Conservation (phyloP, 371 early-diverging fungal genomes). For the Dinochytrium kinnereticum region DNA sequence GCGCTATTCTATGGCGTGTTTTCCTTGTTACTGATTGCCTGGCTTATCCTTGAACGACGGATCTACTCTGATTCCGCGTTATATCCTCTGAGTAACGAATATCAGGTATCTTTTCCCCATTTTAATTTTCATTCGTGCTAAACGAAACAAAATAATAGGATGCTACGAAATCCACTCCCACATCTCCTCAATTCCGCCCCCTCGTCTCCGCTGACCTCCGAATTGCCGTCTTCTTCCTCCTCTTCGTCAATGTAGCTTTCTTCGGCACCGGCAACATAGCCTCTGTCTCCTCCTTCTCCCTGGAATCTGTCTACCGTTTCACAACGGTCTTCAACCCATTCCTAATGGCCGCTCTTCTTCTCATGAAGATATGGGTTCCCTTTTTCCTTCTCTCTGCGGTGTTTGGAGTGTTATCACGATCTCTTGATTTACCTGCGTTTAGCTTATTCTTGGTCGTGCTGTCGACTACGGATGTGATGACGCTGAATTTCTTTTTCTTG, state of each 20-base stretch:
- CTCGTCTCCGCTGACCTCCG: conserved; percentile 69
- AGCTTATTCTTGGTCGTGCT: conserved; percentile 82
- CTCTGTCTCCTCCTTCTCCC: conserved; percentile 81
- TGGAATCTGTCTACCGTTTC: conserved; percentile 90
- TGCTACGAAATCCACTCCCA: neutral
- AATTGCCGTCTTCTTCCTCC: conserved; percentile 77
- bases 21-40: conserved; percentile 72
- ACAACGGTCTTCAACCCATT: conserved; percentile 91
- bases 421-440: conserved; percentile 80
- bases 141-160: too few species aligned
- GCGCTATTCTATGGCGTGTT: conserved; percentile 85
- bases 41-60: conserved; percentile 79
- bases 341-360: conserved; percentile 83
- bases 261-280: conserved; percentile 98
- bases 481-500: conserved; percentile 93
- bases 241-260: conserved; percentile 91
- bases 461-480: conserved; percentile 88
- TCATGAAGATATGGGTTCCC: conserved; percentile 89
- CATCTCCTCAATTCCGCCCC: conserved; percentile 7
- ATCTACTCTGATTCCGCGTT: conserved; percentile 27
- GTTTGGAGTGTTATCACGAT: conserved; percentile 74
- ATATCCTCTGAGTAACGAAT: conserved; percentile 21
- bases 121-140: too few species aligned
- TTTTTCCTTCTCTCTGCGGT: conserved; percentile 83
- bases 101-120: too few species aligned